Evolutionary conservation across 768 basidiomycete genomes (phyloP), one percentile per base, ranked within the genome.

Genomic region (Boletus pseudopeckii): DNA sequence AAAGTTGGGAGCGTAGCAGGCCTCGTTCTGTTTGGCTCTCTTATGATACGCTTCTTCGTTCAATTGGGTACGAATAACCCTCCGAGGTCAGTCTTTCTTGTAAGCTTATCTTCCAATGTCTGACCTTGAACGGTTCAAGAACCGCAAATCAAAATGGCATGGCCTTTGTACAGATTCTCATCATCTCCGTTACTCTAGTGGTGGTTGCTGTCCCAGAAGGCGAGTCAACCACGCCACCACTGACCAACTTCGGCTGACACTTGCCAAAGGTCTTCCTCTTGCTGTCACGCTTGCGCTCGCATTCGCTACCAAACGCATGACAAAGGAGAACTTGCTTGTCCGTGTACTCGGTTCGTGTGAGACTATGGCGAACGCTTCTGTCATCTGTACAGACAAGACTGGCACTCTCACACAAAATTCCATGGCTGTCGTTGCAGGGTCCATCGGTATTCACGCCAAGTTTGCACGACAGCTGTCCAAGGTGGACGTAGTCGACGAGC

Each of bases 241-340:
- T 39, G 7, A 37, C 14, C 36, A 40, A 46, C 24, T 22, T 15
- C 4, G 4, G 30, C 54, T 54, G 37, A 45, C 43, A 14, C 36
- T 10, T 34, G 28, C 52, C 50, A 50, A 63, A 90, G 90, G 95
- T 65, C 78, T 99, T 6, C 96, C 96, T 2, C 78, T 99, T 50
- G 96, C 96, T 39, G 96, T 98, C 46, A 98, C 96, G 0, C 82
- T 99, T 44, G 97, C 97, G 0, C 77, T 99, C 32, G 92, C 97
- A 1, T 99, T 98, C 65, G 97, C 96, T 0, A 99, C 97, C 44
- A 94, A 90, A 64, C 87, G 96, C n/a, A 98, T 98, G 97, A 91
- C 95, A 9, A 81, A 86, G 64, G 90, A 94, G 71, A 97, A 97
- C 49, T 78, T 98, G 0, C 83, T 99, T 40, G 97, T 98, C 30